Conservation (phyloP, 116 monocot species). For the Trichopus zeylanicus region DNA sequence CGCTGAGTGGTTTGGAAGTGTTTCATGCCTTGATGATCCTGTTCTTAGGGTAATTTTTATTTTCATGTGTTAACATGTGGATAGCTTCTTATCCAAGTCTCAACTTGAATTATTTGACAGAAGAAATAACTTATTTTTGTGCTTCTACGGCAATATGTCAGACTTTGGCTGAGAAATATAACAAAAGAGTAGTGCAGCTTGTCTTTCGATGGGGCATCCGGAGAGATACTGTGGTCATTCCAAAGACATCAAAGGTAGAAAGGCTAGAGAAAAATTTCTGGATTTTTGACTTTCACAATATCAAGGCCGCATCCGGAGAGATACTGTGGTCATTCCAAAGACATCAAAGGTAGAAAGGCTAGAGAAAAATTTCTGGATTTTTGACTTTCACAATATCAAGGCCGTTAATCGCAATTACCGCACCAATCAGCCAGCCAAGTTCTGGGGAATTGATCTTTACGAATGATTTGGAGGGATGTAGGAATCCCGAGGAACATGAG, state of each 20-base stretch:
- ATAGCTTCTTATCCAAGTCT: background rate
- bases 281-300: slow-evolving; percentile 73
- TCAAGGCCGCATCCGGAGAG: slow-evolving; percentile 66
- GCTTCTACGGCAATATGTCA: slow-evolving; percentile 5
- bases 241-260: slow-evolving; percentile 73
- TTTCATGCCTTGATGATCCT: slow-evolving; percentile 83
- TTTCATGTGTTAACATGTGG: background rate
- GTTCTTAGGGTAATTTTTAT: slow-evolving; percentile 41
- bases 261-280: slow-evolving; percentile 69
- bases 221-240: slow-evolving; percentile 79
- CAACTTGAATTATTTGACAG: too few relatives aligned
- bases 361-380: slow-evolving; percentile 65
- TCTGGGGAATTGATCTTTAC: slow-evolving; percentile 90
- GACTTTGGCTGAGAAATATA: slow-evolving; percentile 78
- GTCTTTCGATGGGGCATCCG: slow-evolving; percentile 79
- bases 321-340: slow-evolving; percentile 85
- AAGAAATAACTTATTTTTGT: background rate
- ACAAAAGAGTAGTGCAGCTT: slow-evolving; percentile 66
- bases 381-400: slow-evolving; percentile 77
- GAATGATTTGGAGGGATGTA: slow-evolving; percentile 23
- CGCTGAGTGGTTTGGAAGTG: slow-evolving; percentile 69
- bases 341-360: slow-evolving; percentile 68
- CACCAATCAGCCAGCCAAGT: slow-evolving; percentile 82
- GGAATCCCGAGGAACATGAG: too few relatives aligned
- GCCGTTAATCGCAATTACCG: slow-evolving; percentile 58